A percentile compares a stretch with the other conserved stretches of the same genome.
Evolutionary conservation across 345 rosid genomes (phyloP).

Genomic region (Populus pruinosa): DNA sequence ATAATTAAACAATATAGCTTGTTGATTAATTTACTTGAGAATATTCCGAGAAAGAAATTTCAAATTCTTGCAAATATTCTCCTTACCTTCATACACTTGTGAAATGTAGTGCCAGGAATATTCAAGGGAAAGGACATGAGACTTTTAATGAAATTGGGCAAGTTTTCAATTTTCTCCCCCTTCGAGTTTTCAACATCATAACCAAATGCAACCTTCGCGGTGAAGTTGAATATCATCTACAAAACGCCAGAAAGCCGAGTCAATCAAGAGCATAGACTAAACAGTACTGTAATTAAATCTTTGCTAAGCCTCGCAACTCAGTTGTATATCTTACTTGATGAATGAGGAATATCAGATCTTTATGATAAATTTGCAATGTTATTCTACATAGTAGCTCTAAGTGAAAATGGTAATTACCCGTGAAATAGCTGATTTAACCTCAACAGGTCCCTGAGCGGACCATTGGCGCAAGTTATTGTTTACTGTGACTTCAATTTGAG

Average conservation of each 20-base stretch:
- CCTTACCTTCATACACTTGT: slow-evolving; percentile 35
- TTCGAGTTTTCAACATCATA: slow-evolving; percentile 13
- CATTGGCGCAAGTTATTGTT: not conserved
- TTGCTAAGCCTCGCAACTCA: not conserved
- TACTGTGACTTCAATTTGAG: slow-evolving; percentile 12
- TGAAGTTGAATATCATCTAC: slow-evolving; percentile 28
- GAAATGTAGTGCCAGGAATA: slow-evolving; percentile 33
- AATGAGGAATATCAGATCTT: too few relatives aligned
- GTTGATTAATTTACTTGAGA: not conserved
- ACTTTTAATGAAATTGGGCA: not conserved
- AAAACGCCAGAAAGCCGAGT: not conserved
- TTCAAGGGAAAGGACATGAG: slow-evolving; percentile 36
- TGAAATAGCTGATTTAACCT: not conserved
- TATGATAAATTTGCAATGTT: too few relatives aligned
- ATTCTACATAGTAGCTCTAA: not conserved
- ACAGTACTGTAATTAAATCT: not conserved
- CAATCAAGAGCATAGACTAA: not conserved
- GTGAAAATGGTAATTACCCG: not conserved
- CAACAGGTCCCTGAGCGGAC: not conserved
- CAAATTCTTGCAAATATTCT: not conserved
- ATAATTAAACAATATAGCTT: not conserved
- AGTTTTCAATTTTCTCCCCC: slow-evolving; percentile 15
- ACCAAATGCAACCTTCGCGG: slow-evolving; percentile 19
- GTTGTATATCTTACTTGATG: not conserved
- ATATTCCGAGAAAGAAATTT: not conserved